A percentile compares a stretch with the other conserved stretches of the same genome.
Conservation (phyloP, 768 basidiomycete genomes). For the Wakefieldia striispora region DNA sequence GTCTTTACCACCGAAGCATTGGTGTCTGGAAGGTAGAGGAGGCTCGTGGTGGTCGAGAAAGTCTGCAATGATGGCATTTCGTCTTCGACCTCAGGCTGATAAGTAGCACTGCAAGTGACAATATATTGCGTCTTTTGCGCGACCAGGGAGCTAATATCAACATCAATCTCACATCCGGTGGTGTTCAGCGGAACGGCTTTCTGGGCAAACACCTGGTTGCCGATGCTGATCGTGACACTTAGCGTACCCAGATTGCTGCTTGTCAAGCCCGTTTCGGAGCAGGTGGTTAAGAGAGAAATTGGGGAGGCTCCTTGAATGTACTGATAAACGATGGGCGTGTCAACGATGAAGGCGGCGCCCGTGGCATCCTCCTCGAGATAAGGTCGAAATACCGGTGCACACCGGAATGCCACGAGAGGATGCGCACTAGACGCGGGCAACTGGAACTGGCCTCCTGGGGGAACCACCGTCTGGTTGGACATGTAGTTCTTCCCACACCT, state of each 20-base stretch:
- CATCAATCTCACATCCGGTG: constrained; percentile 33
- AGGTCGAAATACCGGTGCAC: constrained; percentile 45
- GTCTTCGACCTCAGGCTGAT: constrained; percentile 7
- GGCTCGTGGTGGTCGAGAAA: constrained; percentile 30
- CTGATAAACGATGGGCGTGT: constrained; percentile 36
- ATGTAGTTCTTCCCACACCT: constrained; percentile 56
- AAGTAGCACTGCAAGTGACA: constrained; percentile 36
- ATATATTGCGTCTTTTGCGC: constrained; percentile 31
- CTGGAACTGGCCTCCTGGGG: constrained; percentile 46
- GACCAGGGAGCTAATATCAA: constrained; percentile 31
- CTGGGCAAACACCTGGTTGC: constrained; percentile 17
- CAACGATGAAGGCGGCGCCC: constrained; percentile 32
- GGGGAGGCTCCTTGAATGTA: constrained; percentile 35
- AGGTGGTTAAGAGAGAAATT: constrained; percentile 19
- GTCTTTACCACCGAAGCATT: constrained; percentile 45
- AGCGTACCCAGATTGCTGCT: constrained; percentile 9
- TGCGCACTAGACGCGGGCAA: constrained; percentile 31
- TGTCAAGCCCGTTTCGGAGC: neutral
- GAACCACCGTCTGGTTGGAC: constrained; percentile 38
- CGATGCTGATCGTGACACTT: constrained; percentile 34
- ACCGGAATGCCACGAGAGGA: constrained; percentile 46
- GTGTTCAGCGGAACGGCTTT: constrained; percentile 39
- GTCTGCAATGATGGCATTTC: constrained; percentile 18
- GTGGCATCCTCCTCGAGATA: constrained; percentile 43
- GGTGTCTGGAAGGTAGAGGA: constrained; percentile 43